Evolutionary conservation across 257 asterid genomes (phyloP).

Genomic region (Euphrasia confusa): DNA sequence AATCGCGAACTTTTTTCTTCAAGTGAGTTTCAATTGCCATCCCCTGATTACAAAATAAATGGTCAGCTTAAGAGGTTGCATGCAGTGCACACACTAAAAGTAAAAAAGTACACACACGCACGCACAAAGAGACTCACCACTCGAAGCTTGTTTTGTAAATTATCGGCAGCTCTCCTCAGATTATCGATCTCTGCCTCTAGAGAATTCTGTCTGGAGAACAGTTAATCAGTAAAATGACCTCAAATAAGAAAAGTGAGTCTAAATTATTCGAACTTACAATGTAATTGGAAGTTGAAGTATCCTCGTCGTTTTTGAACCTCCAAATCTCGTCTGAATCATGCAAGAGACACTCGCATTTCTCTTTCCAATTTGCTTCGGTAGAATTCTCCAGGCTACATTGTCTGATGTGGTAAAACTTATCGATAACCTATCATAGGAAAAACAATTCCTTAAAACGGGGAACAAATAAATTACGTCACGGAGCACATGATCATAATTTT

Average conservation of each 20-base stretch:
- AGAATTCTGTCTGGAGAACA: slow-evolving; percentile 79
- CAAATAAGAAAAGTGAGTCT: slow-evolving; percentile 16
- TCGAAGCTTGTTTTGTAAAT: slow-evolving; percentile 64
- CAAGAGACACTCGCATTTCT: slow-evolving; percentile 69
- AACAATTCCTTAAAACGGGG: slow-evolving; percentile 19
- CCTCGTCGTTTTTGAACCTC: slow-evolving; percentile 63
- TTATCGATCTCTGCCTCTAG: slow-evolving; percentile 75
- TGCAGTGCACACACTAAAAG: not conserved
- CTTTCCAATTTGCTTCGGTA: slow-evolving; percentile 61
- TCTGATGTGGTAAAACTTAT: slow-evolving; percentile 73
- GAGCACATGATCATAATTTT: slow-evolving; percentile 9
- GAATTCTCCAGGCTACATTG: slow-evolving; percentile 37
- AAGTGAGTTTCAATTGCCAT: slow-evolving; percentile 83
- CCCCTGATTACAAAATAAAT: slow-evolving; percentile 50
- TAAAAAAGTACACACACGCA: too few relatives aligned
- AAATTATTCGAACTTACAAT: slow-evolving; percentile 51
- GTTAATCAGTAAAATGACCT: slow-evolving; percentile 37
- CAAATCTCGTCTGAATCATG: slow-evolving; percentile 71
- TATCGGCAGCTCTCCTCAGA: slow-evolving; percentile 54
- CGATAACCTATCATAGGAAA: slow-evolving; percentile 54
- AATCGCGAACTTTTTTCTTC: slow-evolving; percentile 55
- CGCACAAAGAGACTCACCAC: slow-evolving; percentile 46
- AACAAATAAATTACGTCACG: slow-evolving; percentile 15
- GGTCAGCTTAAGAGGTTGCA: slow-evolving; percentile 1
- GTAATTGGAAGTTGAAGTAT: slow-evolving; percentile 67